Percentiles rank a stretch among this genome's conserved stretches.
These are phyloP conservation scores for Nectriaceae sp. DNA, from an alignment of 2,329 filamentous ascomycete species.

Conservation along the genomic window DNA sequence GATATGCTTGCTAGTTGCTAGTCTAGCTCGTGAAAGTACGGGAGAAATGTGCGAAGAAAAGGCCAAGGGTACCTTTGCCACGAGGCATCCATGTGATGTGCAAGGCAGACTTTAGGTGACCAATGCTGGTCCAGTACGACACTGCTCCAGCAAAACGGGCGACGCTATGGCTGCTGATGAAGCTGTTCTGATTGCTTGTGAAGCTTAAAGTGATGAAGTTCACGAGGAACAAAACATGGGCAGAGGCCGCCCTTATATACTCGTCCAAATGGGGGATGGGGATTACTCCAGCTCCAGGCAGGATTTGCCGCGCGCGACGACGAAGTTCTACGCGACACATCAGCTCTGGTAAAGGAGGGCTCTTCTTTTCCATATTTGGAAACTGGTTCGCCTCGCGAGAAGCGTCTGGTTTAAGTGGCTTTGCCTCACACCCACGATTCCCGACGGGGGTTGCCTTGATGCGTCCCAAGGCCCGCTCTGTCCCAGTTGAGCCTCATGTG, in stretches of 20 bases:
- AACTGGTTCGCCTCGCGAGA: not conserved
- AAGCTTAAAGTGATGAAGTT: not conserved
- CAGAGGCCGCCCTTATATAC: not conserved
- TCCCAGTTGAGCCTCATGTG: no score
- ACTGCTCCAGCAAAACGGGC: no score
- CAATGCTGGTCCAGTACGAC: no score
- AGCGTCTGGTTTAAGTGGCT: not conserved
- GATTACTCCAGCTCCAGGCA: not conserved
- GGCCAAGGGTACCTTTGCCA: not conserved
- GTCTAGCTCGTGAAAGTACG: not conserved
- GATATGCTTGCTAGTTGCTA: not conserved
- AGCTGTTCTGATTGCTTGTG: not conserved
- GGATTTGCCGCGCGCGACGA: not conserved
- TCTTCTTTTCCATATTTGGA: not conserved
- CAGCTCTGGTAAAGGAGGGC: not conserved
- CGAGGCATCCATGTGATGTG: not conserved
- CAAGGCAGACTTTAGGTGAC: not conserved
- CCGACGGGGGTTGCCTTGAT: not conserved
- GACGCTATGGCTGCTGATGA: not conserved
- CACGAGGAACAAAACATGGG: not conserved
- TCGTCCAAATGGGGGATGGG: not conserved
- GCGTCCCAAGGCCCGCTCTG: no score
- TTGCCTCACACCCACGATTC: not conserved
- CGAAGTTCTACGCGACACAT: not conserved
- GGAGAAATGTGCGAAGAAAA: no score